Percentiles rank a stretch among this genome's conserved stretches.
phyloP scores from a whole-genome alignment of 345 rosid species.

The Cardamine chenopodiifolia region DNA sequence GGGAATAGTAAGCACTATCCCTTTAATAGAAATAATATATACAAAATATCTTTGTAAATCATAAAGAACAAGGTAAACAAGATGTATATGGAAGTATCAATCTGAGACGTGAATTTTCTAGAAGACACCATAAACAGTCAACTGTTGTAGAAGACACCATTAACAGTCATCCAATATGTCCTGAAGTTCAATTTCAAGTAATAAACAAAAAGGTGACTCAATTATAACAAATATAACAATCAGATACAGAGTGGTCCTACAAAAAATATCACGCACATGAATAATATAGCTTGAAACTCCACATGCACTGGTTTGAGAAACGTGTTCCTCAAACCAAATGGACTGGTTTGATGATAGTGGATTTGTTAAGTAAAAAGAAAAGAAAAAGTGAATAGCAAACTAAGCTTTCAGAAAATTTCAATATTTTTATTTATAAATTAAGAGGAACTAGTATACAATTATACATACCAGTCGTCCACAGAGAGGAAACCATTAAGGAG shows the following conservation, averaged over 20 bases:
- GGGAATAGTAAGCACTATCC: background rate
- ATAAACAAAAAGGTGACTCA: conserved; percentile 7
- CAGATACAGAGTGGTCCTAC: conserved; percentile 3
- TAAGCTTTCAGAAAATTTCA: conserved; percentile 17
- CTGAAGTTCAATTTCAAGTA: conserved; percentile 10
- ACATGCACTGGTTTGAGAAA: conserved; percentile 18
- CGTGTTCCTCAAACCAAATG: conserved; percentile 11
- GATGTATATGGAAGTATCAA: background rate
- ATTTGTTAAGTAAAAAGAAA: conserved; percentile 17
- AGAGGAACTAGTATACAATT: conserved; percentile 28
- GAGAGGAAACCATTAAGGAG: conserved; percentile 91
- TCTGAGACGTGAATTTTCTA: background rate
- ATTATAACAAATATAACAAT: background rate
- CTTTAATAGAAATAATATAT: background rate
- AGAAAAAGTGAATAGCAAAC: conserved; percentile 15
- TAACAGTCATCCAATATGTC: conserved; percentile 23
- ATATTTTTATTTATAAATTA: background rate
- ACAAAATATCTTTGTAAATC: conserved; percentile 12
- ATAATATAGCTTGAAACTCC: conserved; percentile 18
- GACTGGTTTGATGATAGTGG: conserved; percentile 21
- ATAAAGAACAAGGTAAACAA: conserved; percentile 12
- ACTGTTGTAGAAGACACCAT: conserved; percentile 4
- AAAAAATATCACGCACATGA: conserved; percentile 19
- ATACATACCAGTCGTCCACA: conserved; percentile 89
- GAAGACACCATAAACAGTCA: conserved; percentile 16